These are phyloP conservation scores for Serpula lacrymans DNA, from an alignment of 768 basidiomycete species.

Conservation along the genomic window DNA sequence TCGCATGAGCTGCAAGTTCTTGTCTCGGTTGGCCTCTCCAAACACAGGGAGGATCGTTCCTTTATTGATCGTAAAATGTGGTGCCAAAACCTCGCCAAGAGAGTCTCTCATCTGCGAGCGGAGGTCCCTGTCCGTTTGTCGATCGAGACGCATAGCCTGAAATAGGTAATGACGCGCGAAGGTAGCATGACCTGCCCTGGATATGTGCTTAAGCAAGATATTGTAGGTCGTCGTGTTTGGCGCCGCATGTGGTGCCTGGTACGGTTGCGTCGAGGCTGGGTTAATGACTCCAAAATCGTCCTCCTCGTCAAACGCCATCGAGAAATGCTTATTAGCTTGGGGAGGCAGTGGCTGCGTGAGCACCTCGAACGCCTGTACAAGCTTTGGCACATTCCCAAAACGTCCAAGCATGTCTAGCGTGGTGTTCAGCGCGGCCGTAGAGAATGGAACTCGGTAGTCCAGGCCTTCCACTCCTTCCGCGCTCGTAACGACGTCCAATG, in stretches of 20 bases:
- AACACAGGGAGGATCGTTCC: slow-evolving; percentile 55
- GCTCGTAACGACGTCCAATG: slow-evolving; percentile 40
- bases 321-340: slow-evolving; percentile 39
- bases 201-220: slow-evolving; percentile 57
- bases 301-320: slow-evolving; percentile 60
- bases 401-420: slow-evolving; percentile 69
- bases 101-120: slow-evolving; percentile 29
- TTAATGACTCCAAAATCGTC: slow-evolving; percentile 49
- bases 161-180: slow-evolving; percentile 67
- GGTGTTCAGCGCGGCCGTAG: slow-evolving; percentile 68
- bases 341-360: slow-evolving; percentile 68
- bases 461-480: slow-evolving; percentile 7
- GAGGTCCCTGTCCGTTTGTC: slow-evolving; percentile 26
- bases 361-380: slow-evolving; percentile 76
- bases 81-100: slow-evolving; percentile 38
- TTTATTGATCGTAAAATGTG: slow-evolving; percentile 53
- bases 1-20: slow-evolving; percentile 54
- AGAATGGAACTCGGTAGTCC: slow-evolving; percentile 47
- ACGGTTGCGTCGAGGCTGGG: slow-evolving; percentile 31
- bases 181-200: slow-evolving; percentile 41
- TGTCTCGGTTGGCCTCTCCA: slow-evolving; percentile 55
- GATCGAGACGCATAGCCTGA: slow-evolving; percentile 48
- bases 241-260: slow-evolving; percentile 39
- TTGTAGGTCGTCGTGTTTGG: slow-evolving; percentile 70
- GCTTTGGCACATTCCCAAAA: slow-evolving; percentile 54